These are phyloP conservation scores for Excoecaria cochinchinensis DNA, from an alignment of 345 rosid genomes.

Conservation along the genomic window DNA sequence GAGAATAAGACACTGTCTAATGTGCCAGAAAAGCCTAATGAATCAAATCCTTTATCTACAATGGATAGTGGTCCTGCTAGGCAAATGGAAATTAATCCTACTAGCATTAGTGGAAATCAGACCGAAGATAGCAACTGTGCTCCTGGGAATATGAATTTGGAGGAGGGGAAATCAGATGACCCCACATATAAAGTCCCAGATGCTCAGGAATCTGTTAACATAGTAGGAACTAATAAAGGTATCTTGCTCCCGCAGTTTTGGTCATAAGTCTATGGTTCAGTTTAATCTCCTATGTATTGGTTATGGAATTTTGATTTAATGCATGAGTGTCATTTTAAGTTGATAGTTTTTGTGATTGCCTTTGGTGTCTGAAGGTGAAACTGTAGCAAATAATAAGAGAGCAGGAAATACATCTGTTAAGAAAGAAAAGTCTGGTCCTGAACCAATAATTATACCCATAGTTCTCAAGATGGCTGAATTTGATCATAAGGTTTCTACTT, in stretches of 20 bases:
- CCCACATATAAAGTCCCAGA: conserved; percentile 35
- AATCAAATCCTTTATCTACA: conserved; percentile 30
- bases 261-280: background rate
- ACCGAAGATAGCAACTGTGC: conserved; percentile 25
- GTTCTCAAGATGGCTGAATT: conserved; percentile 92
- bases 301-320: background rate
- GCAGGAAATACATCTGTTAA: conserved; percentile 27
- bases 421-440: conserved; percentile 65
- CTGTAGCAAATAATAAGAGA: conserved; percentile 34
- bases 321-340: background rate
- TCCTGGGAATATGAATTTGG: conserved; percentile 16
- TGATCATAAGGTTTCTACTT: conserved; percentile 73
- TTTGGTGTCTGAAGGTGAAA: conserved; percentile 44
- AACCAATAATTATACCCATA: conserved; percentile 81
- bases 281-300: background rate
- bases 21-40: conserved; percentile 40
- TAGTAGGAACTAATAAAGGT: conserved; percentile 49
- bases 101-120: conserved; percentile 30
- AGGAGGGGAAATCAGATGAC: conserved; percentile 32
- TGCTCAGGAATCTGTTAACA: conserved; percentile 37
- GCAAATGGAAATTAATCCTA: conserved; percentile 33
- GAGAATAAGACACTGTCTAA: conserved; percentile 57
- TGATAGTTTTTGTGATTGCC: conserved; percentile 8
- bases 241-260: conserved; percentile 4
- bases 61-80: conserved; percentile 29